Evolutionary conservation across 2,329 filamentous ascomycete species (phyloP).

Genomic region (Trichoderma pleuroti): DNA sequence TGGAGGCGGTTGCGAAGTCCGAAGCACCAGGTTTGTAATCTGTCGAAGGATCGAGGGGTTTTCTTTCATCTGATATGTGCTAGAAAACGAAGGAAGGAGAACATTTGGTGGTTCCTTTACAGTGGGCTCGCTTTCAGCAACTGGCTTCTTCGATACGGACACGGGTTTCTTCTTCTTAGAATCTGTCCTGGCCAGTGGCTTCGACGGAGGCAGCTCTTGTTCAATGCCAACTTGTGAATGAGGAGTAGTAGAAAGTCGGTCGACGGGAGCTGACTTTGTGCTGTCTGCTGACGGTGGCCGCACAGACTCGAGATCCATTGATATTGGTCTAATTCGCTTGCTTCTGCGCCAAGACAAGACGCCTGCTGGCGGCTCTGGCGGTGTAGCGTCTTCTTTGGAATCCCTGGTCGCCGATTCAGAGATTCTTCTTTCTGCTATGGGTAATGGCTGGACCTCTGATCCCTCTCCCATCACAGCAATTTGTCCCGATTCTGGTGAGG

Average conservation of each 20-base stretch:
- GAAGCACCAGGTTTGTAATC: slow-evolving; percentile 55
- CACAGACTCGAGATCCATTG: slow-evolving; percentile 45
- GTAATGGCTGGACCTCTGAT: slow-evolving; percentile 53
- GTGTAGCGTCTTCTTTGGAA: slow-evolving; percentile 24
- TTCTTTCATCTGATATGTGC: slow-evolving; percentile 64
- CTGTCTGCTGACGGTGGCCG: slow-evolving; percentile 27
- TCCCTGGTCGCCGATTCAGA: slow-evolving; percentile 37
- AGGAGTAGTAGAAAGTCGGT: background rate
- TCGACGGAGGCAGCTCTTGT: slow-evolving; percentile 11
- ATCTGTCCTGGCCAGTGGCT: slow-evolving; percentile 18
- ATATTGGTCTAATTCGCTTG: slow-evolving; percentile 46
- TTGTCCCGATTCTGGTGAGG: slow-evolving; percentile 44
- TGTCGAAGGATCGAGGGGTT: slow-evolving; percentile 69
- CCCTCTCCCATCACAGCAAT: slow-evolving; percentile 57
- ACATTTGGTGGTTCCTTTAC: slow-evolving; percentile 55
- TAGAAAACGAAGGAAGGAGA: slow-evolving; percentile 65
- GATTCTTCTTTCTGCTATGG: slow-evolving; percentile 44
- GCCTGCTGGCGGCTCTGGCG: slow-evolving; percentile 31
- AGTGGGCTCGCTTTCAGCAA: slow-evolving; percentile 23
- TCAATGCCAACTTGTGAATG: background rate
- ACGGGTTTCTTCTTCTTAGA: slow-evolving; percentile 22
- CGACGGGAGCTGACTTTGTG: slow-evolving; percentile 7
- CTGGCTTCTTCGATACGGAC: slow-evolving; percentile 20
- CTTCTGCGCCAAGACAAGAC: slow-evolving; percentile 38
- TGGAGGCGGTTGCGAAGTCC: slow-evolving; percentile 52